These are phyloP conservation scores for Ogataea hybrid DNA, from an alignment of 1,139 yeast species.

Conservation along the genomic window DNA sequence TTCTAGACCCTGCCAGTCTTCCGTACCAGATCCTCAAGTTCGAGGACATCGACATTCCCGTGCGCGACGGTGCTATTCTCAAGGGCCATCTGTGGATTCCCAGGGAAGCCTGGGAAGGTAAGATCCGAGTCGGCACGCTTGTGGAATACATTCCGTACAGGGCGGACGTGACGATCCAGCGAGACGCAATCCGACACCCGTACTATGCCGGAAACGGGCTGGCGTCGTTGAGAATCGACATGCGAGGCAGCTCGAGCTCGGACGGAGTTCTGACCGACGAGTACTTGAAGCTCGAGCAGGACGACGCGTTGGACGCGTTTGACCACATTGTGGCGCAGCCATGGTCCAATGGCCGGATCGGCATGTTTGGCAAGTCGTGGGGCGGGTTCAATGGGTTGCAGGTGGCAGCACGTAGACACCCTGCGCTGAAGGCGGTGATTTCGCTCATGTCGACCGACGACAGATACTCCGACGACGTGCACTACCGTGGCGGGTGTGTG, in stretches of 20 bases:
- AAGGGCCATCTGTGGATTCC: constrained; percentile 45
- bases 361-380: constrained; percentile 47
- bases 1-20: constrained; percentile 28
- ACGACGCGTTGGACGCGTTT: constrained; percentile 39
- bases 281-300: constrained; percentile 40
- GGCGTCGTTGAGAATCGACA: constrained; percentile 41
- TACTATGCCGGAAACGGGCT: constrained; percentile 44
- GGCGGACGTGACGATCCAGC: constrained; percentile 38
- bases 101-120: constrained; percentile 23
- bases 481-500: constrained; percentile 42
- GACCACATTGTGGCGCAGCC: constrained; percentile 39
- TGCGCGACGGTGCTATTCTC: constrained; percentile 36
- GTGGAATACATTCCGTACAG: constrained; percentile 44
- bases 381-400: constrained; percentile 45
- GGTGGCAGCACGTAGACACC: constrained; percentile 43
- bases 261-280: constrained; percentile 41
- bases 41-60: constrained; percentile 35
- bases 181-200: constrained; percentile 43
- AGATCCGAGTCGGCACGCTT: constrained; percentile 35
- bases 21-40: constrained; percentile 34
- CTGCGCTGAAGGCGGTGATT: constrained; percentile 40
- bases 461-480: constrained; percentile 43
- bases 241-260: constrained; percentile 43
- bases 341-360: constrained; percentile 44
- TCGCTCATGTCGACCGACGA: constrained; percentile 44